Base-by-base conservation (phyloP, 2,329 filamentous ascomycete species). In the Orbilia javanica region DNA sequence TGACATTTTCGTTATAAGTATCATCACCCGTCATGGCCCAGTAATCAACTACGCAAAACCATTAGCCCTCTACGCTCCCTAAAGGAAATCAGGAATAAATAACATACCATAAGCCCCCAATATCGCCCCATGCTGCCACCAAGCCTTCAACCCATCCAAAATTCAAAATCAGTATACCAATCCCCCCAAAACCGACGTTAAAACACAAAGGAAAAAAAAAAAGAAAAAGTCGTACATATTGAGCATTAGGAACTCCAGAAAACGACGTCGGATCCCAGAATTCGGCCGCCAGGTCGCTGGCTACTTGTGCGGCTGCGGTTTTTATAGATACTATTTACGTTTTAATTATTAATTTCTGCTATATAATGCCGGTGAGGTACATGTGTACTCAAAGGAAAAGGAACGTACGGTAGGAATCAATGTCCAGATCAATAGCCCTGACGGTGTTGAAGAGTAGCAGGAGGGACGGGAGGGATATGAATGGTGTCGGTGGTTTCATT, bases 21-120 rank as follows among this genome's bases (percentile, higher is more conserved):
- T 86, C 85, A 82, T 95, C 92, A 18, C 90, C 90, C 0, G 92
- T 95, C 83, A 93, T 92, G 82, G 90, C 92, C 92, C 93, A 96
- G 83, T 96, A 96, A 81, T 96, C 92, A 65, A 96, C 87, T 76
- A 48, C 10, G n/a, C 11, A 39, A 15, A 39, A 36, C 15, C 18
- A 53, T 53, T 31, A 53, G 25, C 27, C 11, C 22, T 2, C 11
- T 3, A 3, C 2, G 1, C 20, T 50, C 20, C 20, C n/a, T n/a
- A n/a, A n/a, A n/a, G n/a, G n/a, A n/a, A n/a, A n/a, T n/a, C n/a
- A 10, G 3, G 7, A 48, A 11, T 48, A 8, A 18, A 48, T 50
- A 52, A 20, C 65, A 22, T 70, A 76, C 72, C 72, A 8, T 57
- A 57, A 20, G 46, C 65, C 13, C 72, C 72, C 18, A 76, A 42